Percentiles rank a stretch among this genome's conserved stretches.
Evolutionary conservation across 2,329 filamentous ascomycete genomes (phyloP).

Genomic region (Epichloe glyceriae): DNA sequence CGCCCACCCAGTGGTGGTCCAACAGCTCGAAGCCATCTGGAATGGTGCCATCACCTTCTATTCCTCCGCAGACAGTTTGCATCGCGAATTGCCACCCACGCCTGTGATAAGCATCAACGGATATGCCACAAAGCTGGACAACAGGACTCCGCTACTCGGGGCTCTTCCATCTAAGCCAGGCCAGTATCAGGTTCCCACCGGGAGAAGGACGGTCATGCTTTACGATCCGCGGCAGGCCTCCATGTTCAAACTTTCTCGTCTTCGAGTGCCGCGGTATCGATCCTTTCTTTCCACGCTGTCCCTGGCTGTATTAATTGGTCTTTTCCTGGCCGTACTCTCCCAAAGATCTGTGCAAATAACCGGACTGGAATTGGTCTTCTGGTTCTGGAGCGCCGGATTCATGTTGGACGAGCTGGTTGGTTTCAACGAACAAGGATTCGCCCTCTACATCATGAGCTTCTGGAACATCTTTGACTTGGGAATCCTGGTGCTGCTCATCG

Average conservation of each 20-base stretch:
- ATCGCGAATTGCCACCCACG: slow-evolving; percentile 38
- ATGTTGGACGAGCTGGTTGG: slow-evolving; percentile 94
- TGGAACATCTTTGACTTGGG: slow-evolving; percentile 95
- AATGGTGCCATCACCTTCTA: slow-evolving; percentile 92
- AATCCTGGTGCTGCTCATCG: slow-evolving; percentile 71
- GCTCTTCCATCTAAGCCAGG: slow-evolving; percentile 18
- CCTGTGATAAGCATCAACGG: slow-evolving; percentile 12
- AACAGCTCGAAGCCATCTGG: slow-evolving; percentile 96
- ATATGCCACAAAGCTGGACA: slow-evolving; percentile 24
- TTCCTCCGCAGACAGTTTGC: slow-evolving; percentile 72
- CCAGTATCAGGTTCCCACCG: slow-evolving; percentile 25
- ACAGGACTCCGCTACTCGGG: slow-evolving; percentile 39
- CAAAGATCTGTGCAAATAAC: slow-evolving; percentile 71
- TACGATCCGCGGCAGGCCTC: slow-evolving; percentile 89
- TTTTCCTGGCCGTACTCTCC: slow-evolving; percentile 73
- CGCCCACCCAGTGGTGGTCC: slow-evolving; percentile 80
- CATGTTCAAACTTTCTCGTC: slow-evolving; percentile 76
- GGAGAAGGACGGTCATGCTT: slow-evolving; percentile 65
- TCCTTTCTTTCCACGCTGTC: slow-evolving; percentile 84
- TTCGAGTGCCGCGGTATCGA: slow-evolving; percentile 83
- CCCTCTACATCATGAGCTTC: slow-evolving; percentile 92
- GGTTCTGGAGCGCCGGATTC: slow-evolving; percentile 95
- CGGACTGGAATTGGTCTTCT: slow-evolving; percentile 75
- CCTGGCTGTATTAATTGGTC: slow-evolving; percentile 67
- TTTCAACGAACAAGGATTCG: slow-evolving; percentile 94